Evolutionary conservation across 1,284 basidiomycete genomes (phyloP).

Genomic region (Baeospora myosura): DNA sequence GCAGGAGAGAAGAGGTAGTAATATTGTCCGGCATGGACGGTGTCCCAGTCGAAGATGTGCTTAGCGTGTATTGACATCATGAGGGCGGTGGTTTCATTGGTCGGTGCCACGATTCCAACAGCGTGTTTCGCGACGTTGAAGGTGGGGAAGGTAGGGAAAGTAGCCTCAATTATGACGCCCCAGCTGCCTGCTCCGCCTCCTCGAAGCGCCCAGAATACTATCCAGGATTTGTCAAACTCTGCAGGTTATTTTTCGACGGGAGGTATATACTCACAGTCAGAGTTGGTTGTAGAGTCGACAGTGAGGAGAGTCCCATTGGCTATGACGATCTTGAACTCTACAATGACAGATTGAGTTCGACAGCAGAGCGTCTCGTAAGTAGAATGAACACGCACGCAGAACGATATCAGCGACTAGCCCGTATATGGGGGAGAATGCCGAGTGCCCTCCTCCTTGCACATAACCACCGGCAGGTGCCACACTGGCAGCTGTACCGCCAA

Average conservation of each 20-base stretch:
- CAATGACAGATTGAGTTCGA: no score
- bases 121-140: constrained; percentile 20
- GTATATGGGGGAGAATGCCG: constrained; percentile 19
- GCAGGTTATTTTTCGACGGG: background rate
- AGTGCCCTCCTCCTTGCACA: constrained; percentile 26
- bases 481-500: constrained; percentile 23
- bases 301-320: no score
- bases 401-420: constrained; percentile 26
- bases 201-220: constrained; percentile 28
- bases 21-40: constrained; percentile 23
- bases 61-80: constrained; percentile 14
- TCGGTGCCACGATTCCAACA: constrained; percentile 10
- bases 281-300: no score
- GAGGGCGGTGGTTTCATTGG: constrained; percentile 7
- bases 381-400: constrained; percentile 20
- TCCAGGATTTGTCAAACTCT: background rate
- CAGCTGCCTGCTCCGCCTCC: constrained; percentile 28
- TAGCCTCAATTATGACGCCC: constrained; percentile 26
- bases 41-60: constrained; percentile 28
- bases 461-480: constrained; percentile 25
- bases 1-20: constrained; percentile 16
- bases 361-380: no score
- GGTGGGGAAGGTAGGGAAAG: constrained; percentile 24
- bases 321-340: no score
- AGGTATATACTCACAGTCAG: constrained; percentile 8